Evolutionary conservation across 257 asterid genomes (phyloP), one percentile per base, ranked within the genome.

Genomic region (Solanum pinnatisectum): DNA sequence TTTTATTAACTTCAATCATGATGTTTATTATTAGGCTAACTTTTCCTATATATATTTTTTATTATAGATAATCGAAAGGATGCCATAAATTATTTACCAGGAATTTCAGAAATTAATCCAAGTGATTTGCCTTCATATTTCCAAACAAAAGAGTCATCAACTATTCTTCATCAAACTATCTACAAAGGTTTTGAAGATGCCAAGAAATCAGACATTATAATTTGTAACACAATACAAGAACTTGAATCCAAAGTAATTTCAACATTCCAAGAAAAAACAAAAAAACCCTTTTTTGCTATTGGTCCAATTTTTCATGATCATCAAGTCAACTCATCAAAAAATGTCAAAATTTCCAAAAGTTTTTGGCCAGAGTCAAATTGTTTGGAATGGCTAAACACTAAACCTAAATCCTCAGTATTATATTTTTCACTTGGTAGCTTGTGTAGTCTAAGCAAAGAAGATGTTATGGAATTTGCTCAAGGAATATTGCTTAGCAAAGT

Each of bases 391-490:
- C 95, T 95, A 39, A 79, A 91, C 37, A 60, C 88, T 74, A 93
- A 91, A 92, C 88, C 95, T 22, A 83, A 22, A 33, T 93, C 94
- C 59, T 95, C 98, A 23, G 98, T 94, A 1, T 72, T 95, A 15
- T 95, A 94, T 44, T 87, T 93, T 37, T 95, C 96, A 0, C 94
- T 95, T 74, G 98, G 98, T 3, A 95, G 98, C 90, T 86, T 90
- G 1, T 95, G 91, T 18, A 91, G 92, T 30, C 79, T 87, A 11
- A 92, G 84, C n/a, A 90, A 91, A 89, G 81, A 86, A 1, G 92
- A 87, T 4, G 84, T 93, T 46, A 88, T 68, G 39, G 96, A 95
- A 88, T 77, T 95, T 39, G 95, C 95, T 4, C 68, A 90, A 42
- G 98, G 98, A 12, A 89, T 95, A 27, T 49, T 92, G 71, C 89